These are phyloP conservation scores for Medicago truncatula DNA, from an alignment of 306 rosid genomes.

Conservation along the genomic window DNA sequence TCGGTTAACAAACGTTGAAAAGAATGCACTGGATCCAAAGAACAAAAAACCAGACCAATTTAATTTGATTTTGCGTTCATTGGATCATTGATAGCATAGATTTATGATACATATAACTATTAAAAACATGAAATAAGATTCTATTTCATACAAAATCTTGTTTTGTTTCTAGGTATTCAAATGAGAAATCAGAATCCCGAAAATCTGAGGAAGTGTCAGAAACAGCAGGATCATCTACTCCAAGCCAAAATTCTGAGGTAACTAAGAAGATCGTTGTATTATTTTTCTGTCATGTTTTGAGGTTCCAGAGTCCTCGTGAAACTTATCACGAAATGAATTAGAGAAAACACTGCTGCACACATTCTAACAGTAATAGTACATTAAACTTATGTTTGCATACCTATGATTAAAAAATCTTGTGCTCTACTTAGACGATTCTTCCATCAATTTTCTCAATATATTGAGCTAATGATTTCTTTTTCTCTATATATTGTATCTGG, in stretches of 20 bases:
- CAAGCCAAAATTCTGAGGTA: constrained; percentile 64
- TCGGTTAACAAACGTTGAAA: no score
- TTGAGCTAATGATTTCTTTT: constrained; percentile 30
- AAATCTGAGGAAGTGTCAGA: constrained; percentile 49
- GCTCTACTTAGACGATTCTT: background rate
- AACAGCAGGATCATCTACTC: constrained; percentile 52
- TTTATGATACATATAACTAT: no score
- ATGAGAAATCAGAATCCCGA: constrained; percentile 6
- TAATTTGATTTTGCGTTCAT: no score
- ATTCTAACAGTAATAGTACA: constrained; percentile 1
- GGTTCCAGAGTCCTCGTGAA: background rate
- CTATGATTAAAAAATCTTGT: background rate
- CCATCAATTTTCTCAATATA: constrained; percentile 1
- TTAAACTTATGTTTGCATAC: background rate
- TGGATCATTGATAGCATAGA: no score
- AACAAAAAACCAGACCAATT: no score
- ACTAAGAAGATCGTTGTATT: background rate
- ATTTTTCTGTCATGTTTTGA: background rate
- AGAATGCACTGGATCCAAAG: no score
- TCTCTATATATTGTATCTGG: constrained; percentile 3
- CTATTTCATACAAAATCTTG: no score
- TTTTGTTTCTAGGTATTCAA: no score
- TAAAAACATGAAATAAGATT: no score
- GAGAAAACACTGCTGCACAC: constrained; percentile 30
- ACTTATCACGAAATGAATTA: constrained; percentile 25